Evolutionary conservation across 768 basidiomycete genomes (phyloP), one percentile per base, ranked within the genome.

Genomic region (Rhodotorula graminis): DNA sequence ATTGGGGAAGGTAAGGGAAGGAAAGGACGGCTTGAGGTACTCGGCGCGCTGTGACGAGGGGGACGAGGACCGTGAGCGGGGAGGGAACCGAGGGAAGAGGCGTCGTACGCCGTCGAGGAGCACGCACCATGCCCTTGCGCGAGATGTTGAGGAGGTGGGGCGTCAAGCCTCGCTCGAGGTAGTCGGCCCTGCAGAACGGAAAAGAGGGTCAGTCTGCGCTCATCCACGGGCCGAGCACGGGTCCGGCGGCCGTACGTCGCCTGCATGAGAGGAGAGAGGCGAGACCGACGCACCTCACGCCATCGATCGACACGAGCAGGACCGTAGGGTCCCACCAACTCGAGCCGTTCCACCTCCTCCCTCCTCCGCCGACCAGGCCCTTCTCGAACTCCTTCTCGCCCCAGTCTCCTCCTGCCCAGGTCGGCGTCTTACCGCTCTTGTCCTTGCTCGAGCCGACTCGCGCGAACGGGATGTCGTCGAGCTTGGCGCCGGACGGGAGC

Each of bases 1-100:
- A 79, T 95, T 95, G 87, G 93, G 93, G 77, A 95, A 95, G 5
- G 93, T 95, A 76, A 93, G 80, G 2, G 91, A 91, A 11, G 93
- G 93, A 76, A 94, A 94, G 14, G 92, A 80, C n/a, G 93, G 90
- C 61, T 84, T 84, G 88, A 95, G 88, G 10, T 86, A 90, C 80
- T 94, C 91, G 6, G 93, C 92, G 47, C 91, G 85, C 74, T 75
- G 46, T 21, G n/a, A n/a, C n/a, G n/a, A n/a, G n/a, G n/a, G n/a
- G n/a, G n/a, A n/a, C n/a, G n/a, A n/a, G n/a, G n/a, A n/a, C n/a
- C n/a, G n/a, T n/a, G 40, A 4, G 40, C 44, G 44, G 14, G 44
- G 44, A 46, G 12, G 6, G 44, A 2, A 12, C 12, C 14, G 44
- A 18, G 44, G 12, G 11, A 46, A 2, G 14, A 46, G 44, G 44